Conservation (phyloP, 2,329 filamentous ascomycete species). For the Penicillium sp. region DNA sequence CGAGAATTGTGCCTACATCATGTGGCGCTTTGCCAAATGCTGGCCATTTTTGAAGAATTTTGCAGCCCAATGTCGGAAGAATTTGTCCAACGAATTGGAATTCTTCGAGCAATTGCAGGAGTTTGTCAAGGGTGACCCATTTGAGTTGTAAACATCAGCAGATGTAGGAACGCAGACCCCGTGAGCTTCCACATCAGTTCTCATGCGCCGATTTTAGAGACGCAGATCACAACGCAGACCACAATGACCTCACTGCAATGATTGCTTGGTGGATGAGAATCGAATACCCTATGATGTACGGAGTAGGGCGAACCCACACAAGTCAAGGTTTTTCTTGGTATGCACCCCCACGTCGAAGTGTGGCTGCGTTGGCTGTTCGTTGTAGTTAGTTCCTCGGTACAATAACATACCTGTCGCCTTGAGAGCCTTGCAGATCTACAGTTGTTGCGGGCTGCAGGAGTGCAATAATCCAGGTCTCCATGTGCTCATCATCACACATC, state of each 20-base stretch:
- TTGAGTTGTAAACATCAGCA: neutral
- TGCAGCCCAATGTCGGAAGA: neutral
- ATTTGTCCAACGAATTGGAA: neutral
- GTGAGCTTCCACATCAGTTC: neutral
- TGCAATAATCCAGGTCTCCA: neutral
- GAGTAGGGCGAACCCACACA: neutral
- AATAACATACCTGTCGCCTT: neutral
- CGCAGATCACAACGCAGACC: neutral
- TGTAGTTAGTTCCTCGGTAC: neutral
- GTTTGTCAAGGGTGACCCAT: neutral
- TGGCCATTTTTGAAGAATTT: neutral
- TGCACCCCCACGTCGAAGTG: neutral
- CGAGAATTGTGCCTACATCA: neutral
- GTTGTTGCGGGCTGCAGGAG: neutral
- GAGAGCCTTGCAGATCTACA: neutral
- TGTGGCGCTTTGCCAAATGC: neutral
- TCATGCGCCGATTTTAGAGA: neutral
- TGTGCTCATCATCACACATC: neutral
- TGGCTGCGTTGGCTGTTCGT: neutral
- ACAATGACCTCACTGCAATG: neutral
- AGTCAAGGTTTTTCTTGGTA: neutral
- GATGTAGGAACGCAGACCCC: neutral
- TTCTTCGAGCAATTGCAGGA: neutral
- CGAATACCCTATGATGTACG: neutral
- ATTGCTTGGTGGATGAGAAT: neutral